Percentiles rank a stretch among this genome's conserved stretches.
Conservation (phyloP, 2,329 filamentous ascomycete species). For the Penicillium decumbens region DNA sequence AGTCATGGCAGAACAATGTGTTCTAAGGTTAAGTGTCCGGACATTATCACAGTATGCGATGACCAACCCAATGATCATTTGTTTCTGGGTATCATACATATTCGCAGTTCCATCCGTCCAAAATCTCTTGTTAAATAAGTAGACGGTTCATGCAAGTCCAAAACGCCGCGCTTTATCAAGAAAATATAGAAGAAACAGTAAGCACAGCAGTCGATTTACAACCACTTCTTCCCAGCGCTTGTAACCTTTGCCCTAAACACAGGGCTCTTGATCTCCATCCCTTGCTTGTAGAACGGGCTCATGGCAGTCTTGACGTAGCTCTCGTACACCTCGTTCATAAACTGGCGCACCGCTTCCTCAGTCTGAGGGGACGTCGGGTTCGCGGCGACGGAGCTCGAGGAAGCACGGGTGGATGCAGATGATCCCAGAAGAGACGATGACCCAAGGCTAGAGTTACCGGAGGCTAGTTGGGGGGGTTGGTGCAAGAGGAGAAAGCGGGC, state of each 20-base stretch:
- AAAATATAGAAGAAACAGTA: constrained; percentile 2
- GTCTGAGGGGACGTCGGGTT: constrained; percentile 87
- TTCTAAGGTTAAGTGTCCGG: not conserved
- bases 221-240: constrained; percentile 86
- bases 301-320: constrained; percentile 95
- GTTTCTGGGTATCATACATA: constrained; percentile 11
- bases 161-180: constrained; percentile 24
- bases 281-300: constrained; percentile 89
- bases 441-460: constrained; percentile 17
- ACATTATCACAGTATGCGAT: constrained; percentile 2
- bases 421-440: constrained; percentile 31
- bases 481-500: constrained; percentile 93
- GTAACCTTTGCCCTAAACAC: constrained; percentile 78
- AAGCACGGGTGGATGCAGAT: constrained; percentile 39
- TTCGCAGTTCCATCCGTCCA: not conserved
- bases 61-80: not conserved
- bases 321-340: constrained; percentile 94
- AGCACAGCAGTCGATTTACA: constrained; percentile 48
- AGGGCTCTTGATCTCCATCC: constrained; percentile 79
- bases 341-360: constrained; percentile 91
- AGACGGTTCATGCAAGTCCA: not conserved
- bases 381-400: constrained; percentile 67
- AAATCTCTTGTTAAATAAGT: not conserved
- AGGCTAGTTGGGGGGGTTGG: constrained; percentile 59
- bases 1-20: not conserved